Percentiles rank a stretch among this genome's conserved stretches.
These are phyloP conservation scores for Polytrichum commune DNA, from an alignment of 225 moss, liverwort and hornwort genomes.

Conservation along the genomic window DNA sequence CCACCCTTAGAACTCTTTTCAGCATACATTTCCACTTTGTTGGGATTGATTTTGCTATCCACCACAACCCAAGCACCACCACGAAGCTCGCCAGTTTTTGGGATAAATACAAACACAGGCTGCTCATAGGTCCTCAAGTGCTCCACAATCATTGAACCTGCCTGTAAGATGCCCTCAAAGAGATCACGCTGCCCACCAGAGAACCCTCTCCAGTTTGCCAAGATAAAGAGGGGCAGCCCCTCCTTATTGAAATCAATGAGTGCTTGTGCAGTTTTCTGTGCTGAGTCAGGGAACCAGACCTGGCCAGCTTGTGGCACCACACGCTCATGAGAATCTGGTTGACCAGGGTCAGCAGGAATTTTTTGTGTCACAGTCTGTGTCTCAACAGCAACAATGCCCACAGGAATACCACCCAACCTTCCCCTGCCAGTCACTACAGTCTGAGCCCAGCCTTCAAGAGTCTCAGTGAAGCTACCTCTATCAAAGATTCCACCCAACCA, in stretches of 20 bases:
- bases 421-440: constrained; percentile 91
- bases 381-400: constrained; percentile 86
- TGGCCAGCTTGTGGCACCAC: constrained; percentile 94
- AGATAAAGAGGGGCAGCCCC: constrained; percentile 83
- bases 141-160: constrained; percentile 90
- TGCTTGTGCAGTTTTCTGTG: constrained; percentile 87
- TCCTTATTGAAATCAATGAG: constrained; percentile 92
- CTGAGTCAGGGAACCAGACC: constrained; percentile 97
- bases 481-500: constrained; percentile 95
- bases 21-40: constrained; percentile 97
- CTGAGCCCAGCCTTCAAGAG: constrained; percentile 96
- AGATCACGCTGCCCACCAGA: constrained; percentile 92
- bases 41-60: constrained; percentile 88
- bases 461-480: constrained; percentile 82
- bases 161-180: constrained; percentile 96
- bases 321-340: constrained; percentile 83
- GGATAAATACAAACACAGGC: constrained; percentile 93
- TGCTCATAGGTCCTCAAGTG: constrained; percentile 83
- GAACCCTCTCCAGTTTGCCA: constrained; percentile 96
- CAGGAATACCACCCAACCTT: constrained; percentile 79
- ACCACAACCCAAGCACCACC: constrained; percentile 99
- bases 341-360: constrained; percentile 92
- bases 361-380: constrained; percentile 89
- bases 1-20: constrained; percentile 77
- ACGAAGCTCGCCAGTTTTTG: constrained; percentile 88